Percentiles rank a stretch among this genome's conserved stretches.
Conservation (phyloP, 345 rosid species). For the Salix koriyanagi region DNA sequence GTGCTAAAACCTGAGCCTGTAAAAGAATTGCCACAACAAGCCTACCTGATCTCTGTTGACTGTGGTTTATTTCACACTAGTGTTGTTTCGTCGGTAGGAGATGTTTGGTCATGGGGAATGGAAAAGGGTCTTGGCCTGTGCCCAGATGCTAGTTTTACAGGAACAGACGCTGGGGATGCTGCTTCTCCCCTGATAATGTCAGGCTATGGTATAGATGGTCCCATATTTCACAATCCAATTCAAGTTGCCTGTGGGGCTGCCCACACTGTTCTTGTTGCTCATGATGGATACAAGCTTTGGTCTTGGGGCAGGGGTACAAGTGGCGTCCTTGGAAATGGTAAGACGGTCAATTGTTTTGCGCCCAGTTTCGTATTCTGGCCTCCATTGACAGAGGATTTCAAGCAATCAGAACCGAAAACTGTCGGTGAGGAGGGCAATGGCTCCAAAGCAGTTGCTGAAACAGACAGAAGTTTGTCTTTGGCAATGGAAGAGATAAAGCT, state of each 20-base stretch:
- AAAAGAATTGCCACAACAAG: slow-evolving; percentile 47
- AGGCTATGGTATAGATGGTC: slow-evolving; percentile 22
- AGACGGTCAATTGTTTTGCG: slow-evolving; percentile 36
- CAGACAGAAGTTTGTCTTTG: slow-evolving; percentile 40
- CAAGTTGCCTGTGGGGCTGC: slow-evolving; percentile 86
- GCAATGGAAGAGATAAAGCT: slow-evolving; percentile 67
- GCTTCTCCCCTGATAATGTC: slow-evolving; percentile 45
- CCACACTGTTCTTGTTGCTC: slow-evolving; percentile 71
- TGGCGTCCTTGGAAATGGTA: slow-evolving; percentile 79
- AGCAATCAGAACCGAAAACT: slow-evolving; percentile 27
- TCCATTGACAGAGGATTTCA: slow-evolving; percentile 36
- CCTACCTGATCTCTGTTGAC: slow-evolving; percentile 61
- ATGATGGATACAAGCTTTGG: slow-evolving; percentile 76
- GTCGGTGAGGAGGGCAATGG: slow-evolving; percentile 21
- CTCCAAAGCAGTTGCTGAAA: slow-evolving; percentile 25
- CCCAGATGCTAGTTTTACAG: slow-evolving; percentile 62
- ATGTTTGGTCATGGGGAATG: slow-evolving; percentile 96
- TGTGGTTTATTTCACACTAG: slow-evolving; percentile 93
- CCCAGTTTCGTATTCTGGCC: slow-evolving; percentile 67
- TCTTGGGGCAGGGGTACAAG: slow-evolving; percentile 94
- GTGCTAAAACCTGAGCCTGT: slow-evolving; percentile 60
- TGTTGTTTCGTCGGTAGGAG: slow-evolving; percentile 77
- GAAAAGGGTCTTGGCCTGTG: slow-evolving; percentile 85
- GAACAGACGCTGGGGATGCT: slow-evolving; percentile 76
- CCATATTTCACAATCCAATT: slow-evolving; percentile 54